phyloP scores from a whole-genome alignment of 306 rosid genomes.

The Medicago arabica region DNA sequence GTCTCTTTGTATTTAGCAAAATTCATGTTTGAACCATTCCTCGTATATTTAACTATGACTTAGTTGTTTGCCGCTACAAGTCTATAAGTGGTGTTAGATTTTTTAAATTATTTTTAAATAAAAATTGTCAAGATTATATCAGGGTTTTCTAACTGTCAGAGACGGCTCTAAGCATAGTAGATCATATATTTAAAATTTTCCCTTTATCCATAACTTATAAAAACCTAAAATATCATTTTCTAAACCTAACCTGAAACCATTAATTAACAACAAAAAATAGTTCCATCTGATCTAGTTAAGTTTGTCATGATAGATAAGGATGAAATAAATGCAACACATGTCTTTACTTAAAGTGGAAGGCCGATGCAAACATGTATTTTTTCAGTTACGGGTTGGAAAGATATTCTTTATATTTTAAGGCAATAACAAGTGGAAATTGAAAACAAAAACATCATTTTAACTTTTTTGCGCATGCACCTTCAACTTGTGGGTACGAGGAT shows the following conservation, averaged over 20 bases:
- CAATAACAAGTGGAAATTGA: slow-evolving; percentile 22
- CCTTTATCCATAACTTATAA: slow-evolving; percentile 5
- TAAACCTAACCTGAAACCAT: slow-evolving; percentile 1
- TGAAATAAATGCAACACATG: slow-evolving; percentile 36
- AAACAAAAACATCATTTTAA: neutral
- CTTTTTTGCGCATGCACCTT: slow-evolving; percentile 11
- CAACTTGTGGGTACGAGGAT: slow-evolving; percentile 42
- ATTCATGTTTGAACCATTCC: too few species aligned
- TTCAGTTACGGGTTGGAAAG: slow-evolving; percentile 55
- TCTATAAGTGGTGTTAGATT: too few species aligned
- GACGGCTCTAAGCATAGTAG: neutral
- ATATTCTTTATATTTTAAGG: slow-evolving; percentile 43
- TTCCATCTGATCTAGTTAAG: neutral
- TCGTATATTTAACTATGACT: too few species aligned
- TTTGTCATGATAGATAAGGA: slow-evolving; percentile 3
- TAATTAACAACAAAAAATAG: neutral
- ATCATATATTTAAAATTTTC: slow-evolving; percentile 11
- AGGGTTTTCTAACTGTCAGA: too few species aligned
- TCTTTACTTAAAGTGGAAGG: slow-evolving; percentile 45
- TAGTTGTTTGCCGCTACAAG: too few species aligned
- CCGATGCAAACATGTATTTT: slow-evolving; percentile 40
- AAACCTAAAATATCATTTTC: slow-evolving; percentile 14
- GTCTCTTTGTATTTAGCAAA: too few species aligned
- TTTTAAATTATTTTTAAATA: too few species aligned
- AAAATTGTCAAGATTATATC: too few species aligned